Evolutionary conservation across 306 rosid genomes (phyloP).

Genomic region (Lithocarpus polystachyus): DNA sequence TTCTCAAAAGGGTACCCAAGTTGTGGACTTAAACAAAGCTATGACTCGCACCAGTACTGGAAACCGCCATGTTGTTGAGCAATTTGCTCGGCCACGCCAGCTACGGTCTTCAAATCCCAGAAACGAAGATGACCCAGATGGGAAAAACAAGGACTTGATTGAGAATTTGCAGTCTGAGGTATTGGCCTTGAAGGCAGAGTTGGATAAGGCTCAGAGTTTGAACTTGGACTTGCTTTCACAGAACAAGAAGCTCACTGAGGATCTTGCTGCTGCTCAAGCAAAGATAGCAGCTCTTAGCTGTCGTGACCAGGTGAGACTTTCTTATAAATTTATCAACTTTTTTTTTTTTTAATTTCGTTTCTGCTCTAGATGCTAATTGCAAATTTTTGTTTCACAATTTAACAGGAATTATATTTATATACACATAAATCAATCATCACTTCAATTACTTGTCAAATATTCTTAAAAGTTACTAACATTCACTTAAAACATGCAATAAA

Average conservation of each 20-base stretch:
- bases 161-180: slow-evolving; percentile 57
- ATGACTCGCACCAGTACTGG: slow-evolving; percentile 23
- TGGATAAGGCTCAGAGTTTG: slow-evolving; percentile 52
- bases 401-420: background rate
- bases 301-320: slow-evolving; percentile 46
- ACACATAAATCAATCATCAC: slow-evolving; percentile 5
- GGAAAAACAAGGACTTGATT: slow-evolving; percentile 51
- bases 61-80: slow-evolving; percentile 40
- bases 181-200: slow-evolving; percentile 56
- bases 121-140: slow-evolving; percentile 41
- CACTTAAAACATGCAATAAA: background rate
- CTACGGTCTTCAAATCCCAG: slow-evolving; percentile 31
- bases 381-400: background rate
- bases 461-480: background rate
- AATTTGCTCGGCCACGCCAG: slow-evolving; percentile 36
- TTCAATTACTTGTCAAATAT: slow-evolving; percentile 14
- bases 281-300: slow-evolving; percentile 33
- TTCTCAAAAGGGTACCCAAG: slow-evolving; percentile 51
- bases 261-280: slow-evolving; percentile 71
- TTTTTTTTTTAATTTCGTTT: background rate
- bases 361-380: background rate
- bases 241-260: slow-evolving; percentile 49
- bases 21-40: slow-evolving; percentile 32
- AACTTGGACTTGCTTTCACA: slow-evolving; percentile 60
- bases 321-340: background rate